Percentiles rank a stretch among this genome's conserved stretches.
Conservation (phyloP, 2,329 filamentous ascomycete genomes). For the Graphilbum sp. region DNA sequence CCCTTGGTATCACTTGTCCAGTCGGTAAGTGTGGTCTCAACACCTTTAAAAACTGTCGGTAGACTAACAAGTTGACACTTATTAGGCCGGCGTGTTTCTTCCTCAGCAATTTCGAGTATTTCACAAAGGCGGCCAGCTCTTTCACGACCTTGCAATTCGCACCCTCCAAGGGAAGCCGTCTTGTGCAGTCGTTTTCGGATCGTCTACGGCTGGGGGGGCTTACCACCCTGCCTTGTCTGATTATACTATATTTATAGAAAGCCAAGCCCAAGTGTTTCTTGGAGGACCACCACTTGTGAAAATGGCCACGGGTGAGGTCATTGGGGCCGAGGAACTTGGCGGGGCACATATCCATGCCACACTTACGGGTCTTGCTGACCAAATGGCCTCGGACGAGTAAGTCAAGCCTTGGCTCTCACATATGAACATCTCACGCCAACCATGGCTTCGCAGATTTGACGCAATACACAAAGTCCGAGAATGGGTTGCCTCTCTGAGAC, state of each 20-base stretch:
- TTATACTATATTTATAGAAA: slow-evolving; percentile 16
- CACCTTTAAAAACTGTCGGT: too few species aligned
- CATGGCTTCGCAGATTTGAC: slow-evolving; percentile 16
- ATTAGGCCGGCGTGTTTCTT: not conserved
- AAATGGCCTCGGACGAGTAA: slow-evolving; percentile 24
- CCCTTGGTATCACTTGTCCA: not conserved
- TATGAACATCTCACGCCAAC: not conserved
- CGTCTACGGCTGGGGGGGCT: not conserved
- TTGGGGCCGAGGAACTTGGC: slow-evolving; percentile 23
- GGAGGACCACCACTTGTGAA: slow-evolving; percentile 27
- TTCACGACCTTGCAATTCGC: not conserved
- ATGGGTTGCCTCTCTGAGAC: slow-evolving; percentile 14
- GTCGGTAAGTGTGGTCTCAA: not conserved
- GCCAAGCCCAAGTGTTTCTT: slow-evolving; percentile 26
- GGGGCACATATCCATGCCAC: slow-evolving; percentile 24
- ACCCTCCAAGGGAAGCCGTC: not conserved
- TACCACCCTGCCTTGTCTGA: not conserved
- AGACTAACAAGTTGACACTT: not conserved
- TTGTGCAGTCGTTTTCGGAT: not conserved
- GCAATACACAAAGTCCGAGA: slow-evolving; percentile 17
- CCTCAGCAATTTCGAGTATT: not conserved
- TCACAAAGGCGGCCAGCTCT: not conserved
- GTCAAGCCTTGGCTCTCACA: not conserved
- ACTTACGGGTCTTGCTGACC: slow-evolving; percentile 24
- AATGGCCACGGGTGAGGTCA: slow-evolving; percentile 27